Evolutionary conservation across 352 stramenopile species (phyloP), one percentile per base, ranked within the genome.

Genomic region (Globisporangium abappressorium): DNA sequence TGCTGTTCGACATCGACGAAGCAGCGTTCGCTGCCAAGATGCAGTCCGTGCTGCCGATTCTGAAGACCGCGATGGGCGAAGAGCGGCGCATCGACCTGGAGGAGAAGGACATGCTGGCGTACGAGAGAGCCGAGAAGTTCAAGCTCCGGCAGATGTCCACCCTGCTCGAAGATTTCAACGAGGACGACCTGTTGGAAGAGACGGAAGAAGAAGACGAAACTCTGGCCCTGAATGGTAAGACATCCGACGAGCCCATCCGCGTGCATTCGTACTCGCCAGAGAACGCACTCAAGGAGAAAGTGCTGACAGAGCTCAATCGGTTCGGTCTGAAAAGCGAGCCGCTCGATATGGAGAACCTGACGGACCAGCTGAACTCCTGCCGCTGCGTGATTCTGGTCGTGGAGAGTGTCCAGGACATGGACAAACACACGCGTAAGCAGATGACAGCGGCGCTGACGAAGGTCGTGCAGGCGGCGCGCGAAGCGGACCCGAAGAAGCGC

Each of bases 1-100:
- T 89, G 15, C 46, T 84, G 14, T 87, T 89, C 28, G 82, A 91
- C 41, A 81, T 89, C 20, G 76, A 91, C 36, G 74, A 85, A 1
- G 63, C 57, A 18, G 62, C 57, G 20, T 85, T 91, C 68, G 70
- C 74, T 36, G 68, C 70, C 30, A 72, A 79, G 30, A 85, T 77
- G 74, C 72, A 78, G 69, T 62, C 79, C 0, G 76, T 81, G 15
- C 66, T 87, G n/a, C 79, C 82, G 24, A 60, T 81, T 14, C 62
- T 90, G 53, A 76, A 80, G 43, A 76, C 77, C 0, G 73, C 78
- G 22, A 90, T 91, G 79, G 71, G 78, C 51, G 70, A 81, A 20
- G 78, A 76, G 14, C 67, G 78, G 11, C 70, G 69, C 1, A 47
- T 86, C 46, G 72, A 78, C 36, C 49, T 81, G 22, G 71, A 85